These are phyloP conservation scores for Verticillium longisporum DNA, from an alignment of 2,329 filamentous ascomycete genomes.

Conservation along the genomic window DNA sequence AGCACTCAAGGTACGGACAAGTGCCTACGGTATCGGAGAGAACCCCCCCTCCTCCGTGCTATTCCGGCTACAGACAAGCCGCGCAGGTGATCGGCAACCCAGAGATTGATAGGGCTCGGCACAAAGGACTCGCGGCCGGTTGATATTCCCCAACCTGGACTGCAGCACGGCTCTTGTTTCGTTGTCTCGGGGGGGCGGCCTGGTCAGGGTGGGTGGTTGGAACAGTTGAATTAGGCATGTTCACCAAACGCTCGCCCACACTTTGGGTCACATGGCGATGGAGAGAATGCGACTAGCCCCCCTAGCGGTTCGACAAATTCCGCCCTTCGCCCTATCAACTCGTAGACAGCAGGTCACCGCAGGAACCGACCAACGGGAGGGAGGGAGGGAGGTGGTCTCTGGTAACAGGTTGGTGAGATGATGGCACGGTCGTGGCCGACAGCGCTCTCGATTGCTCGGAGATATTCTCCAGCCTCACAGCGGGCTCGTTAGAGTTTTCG, in stretches of 20 bases:
- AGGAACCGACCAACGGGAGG: not conserved
- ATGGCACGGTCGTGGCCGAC: not conserved
- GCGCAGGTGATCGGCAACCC: constrained; percentile 1
- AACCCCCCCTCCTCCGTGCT: not conserved
- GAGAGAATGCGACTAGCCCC: constrained; percentile 3
- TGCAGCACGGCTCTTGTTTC: not conserved
- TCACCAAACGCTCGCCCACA: not conserved
- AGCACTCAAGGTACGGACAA: not conserved
- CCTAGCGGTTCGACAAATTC: not conserved
- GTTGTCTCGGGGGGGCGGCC: not conserved
- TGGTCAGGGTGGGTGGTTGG: not conserved
- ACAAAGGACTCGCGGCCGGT: not conserved
- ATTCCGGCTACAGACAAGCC: not conserved
- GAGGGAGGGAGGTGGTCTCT: not conserved
- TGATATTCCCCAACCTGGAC: not conserved
- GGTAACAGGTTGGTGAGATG: not conserved
- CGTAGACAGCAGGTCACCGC: not conserved
- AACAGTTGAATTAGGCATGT: not conserved
- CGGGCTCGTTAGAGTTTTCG: too few relatives aligned
- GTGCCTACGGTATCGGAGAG: not conserved
- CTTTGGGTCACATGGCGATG: constrained; percentile 2
- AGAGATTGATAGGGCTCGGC: constrained; percentile 3
- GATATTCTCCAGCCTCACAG: too few relatives aligned
- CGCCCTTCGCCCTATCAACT: not conserved
- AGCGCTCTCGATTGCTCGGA: too few relatives aligned